Percentiles rank a stretch among this genome's conserved stretches.
Conservation (phyloP, 495 filamentous ascomycete genomes). For the Sabuloglossum arenarium region DNA sequence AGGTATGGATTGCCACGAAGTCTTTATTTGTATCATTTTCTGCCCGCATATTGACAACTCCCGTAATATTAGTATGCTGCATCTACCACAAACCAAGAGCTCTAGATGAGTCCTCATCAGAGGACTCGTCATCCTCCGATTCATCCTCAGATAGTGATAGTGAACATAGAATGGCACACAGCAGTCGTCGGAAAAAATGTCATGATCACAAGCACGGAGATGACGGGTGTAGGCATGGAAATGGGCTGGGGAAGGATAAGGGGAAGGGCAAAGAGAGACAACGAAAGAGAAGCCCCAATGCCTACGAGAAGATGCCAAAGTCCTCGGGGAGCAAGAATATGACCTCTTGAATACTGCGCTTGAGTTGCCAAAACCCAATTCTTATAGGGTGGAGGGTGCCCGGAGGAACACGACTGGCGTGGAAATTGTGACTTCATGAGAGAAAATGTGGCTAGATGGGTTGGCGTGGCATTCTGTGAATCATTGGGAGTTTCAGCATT, state of each 20-base stretch:
- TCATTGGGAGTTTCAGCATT: neutral
- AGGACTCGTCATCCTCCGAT: conserved; percentile 42
- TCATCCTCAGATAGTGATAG: conserved; percentile 35
- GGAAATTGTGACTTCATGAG: neutral
- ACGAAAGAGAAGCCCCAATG: conserved; percentile 65
- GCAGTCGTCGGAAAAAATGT: conserved; percentile 10
- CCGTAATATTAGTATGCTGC: conserved; percentile 58
- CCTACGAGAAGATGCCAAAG: conserved; percentile 84
- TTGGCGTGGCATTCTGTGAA: neutral
- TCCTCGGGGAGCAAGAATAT: conserved; percentile 13
- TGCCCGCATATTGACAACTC: neutral
- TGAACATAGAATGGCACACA: conserved; percentile 17
- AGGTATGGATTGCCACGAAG: conserved; percentile 28
- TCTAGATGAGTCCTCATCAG: conserved; percentile 69
- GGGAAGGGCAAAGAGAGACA: conserved; percentile 22
- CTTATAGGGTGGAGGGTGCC: neutral
- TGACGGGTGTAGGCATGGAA: conserved; percentile 10
- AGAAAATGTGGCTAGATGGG: neutral
- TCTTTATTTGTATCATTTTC: neutral
- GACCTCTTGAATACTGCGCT: neutral
- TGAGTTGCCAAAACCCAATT: neutral
- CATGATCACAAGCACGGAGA: conserved; percentile 17
- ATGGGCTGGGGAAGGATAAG: conserved; percentile 14
- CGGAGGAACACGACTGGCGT: neutral
- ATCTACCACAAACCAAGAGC: conserved; percentile 80